These are phyloP conservation scores for Cylindrotheca closterium DNA, from an alignment of 108 stramenopile genomes.

Conservation along the genomic window DNA sequence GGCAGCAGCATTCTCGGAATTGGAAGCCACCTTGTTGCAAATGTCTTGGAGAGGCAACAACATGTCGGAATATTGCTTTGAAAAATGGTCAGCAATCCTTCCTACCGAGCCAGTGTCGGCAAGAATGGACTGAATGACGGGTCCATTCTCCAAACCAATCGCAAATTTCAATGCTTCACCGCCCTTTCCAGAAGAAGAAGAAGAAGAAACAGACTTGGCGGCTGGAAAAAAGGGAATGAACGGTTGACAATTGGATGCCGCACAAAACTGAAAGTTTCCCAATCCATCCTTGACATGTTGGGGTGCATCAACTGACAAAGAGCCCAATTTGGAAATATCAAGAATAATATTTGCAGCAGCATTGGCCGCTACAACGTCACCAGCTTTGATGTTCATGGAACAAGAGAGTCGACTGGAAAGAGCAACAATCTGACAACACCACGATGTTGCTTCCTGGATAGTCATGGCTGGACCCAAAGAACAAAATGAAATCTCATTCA, in stretches of 20 bases:
- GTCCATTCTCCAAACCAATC: constrained; percentile 84
- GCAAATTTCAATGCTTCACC: constrained; percentile 45
- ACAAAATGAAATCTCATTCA: constrained; percentile 60
- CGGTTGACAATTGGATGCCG: constrained; percentile 40
- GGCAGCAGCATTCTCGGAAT: constrained; percentile 1
- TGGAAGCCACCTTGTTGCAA: constrained; percentile 35
- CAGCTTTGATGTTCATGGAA: constrained; percentile 39
- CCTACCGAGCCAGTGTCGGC: constrained; percentile 39
- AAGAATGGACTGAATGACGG: constrained; percentile 45
- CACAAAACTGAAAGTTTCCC: constrained; percentile 82
- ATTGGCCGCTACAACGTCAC: constrained; percentile 37
- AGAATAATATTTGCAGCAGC: constrained; percentile 55
- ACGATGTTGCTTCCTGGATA: constrained; percentile 24
- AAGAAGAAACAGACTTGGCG: constrained; percentile 35
- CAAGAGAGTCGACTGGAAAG: constrained; percentile 57
- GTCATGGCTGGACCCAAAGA: constrained; percentile 67
- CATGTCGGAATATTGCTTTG: constrained; percentile 31
- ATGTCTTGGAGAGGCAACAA: constrained; percentile 56
- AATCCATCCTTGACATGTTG: constrained; percentile 48
- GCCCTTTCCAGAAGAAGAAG: neutral
- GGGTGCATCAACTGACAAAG: constrained; percentile 8
- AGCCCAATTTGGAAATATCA: constrained; percentile 45
- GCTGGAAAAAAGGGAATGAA: constrained; percentile 84
- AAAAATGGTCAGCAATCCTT: constrained; percentile 46
- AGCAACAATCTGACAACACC: constrained; percentile 47